Evolutionary conservation across 148 eudicot genomes (phyloP), one percentile per base, ranked within the genome.

Genomic region (Silene uniflora): DNA sequence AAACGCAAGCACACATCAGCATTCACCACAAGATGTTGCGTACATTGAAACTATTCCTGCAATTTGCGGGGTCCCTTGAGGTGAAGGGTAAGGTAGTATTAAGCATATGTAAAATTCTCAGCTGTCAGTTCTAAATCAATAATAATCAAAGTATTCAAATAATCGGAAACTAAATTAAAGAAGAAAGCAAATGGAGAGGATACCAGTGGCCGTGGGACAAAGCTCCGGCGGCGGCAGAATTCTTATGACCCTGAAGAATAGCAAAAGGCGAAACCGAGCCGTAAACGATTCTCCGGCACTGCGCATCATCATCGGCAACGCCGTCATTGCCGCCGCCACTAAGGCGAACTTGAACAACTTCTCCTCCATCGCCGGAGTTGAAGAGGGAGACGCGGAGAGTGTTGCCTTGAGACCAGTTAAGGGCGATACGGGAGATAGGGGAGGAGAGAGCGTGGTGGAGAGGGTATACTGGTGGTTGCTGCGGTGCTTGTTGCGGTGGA

Each of bases 371-470:
- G 3, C 3, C 75, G 16, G 18, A 72, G 18, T n/a, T 21, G 39
- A 91, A 73, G 76, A 91, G 86, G 2, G 97, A 84, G 46, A 95
- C 88, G 47, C 91, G 93, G 76, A 90, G 93, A 71, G 89, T 76
- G 88, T 87, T 93, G 49, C 99, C 99, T 58, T 88, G 96, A 42
- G 90, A 85, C 97, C 97, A 95, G 75, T 79, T 81, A 80, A 95
- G 66, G 62, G 99, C 86, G 82, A 89, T 77, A 77, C 95, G 93
- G 13, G 89, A 82, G 62, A 84, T 81, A 3, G 99, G 93, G 23
- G 87, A 81, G 32, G 84, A 73, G 71, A 90, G 86, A 75, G 88
- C 81, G 83, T 89, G 96, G 83, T 76, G 87, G 73, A 95, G 79
- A 29, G 91, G 88, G 87, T 88, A 85, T 24, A 81, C 72, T 14